Evolutionary conservation across 441 rosid species (phyloP).

Genomic region (Populus trichocarpa): DNA sequence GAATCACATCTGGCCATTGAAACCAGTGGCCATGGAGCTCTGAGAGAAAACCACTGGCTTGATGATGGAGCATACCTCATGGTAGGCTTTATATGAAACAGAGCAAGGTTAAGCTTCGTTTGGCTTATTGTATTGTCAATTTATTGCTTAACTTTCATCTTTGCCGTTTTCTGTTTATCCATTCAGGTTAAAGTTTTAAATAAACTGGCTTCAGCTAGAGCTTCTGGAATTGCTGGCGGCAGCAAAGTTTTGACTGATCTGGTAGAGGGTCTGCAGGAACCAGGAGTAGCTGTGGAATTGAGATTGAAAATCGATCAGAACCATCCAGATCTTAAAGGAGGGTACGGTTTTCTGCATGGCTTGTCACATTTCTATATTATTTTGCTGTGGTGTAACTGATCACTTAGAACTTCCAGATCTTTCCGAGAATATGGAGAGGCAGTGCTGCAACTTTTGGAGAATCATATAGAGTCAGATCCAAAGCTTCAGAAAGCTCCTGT

Average conservation of each 20-base stretch:
- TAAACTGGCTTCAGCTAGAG: slow-evolving; percentile 90
- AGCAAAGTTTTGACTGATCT: slow-evolving; percentile 87
- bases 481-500: slow-evolving; percentile 79
- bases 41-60: slow-evolving; percentile 94
- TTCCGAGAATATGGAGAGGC: slow-evolving; percentile 92
- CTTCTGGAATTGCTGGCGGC: slow-evolving; percentile 60
- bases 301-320: slow-evolving; percentile 80
- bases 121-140: not conserved
- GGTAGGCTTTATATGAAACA: slow-evolving; percentile 41
- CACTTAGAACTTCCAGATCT: slow-evolving; percentile 46
- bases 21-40: slow-evolving; percentile 99
- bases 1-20: slow-evolving; percentile 94
- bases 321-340: slow-evolving; percentile 90
- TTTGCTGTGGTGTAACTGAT: slow-evolving; percentile 15
- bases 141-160: not conserved
- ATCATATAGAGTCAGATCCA: slow-evolving; percentile 46
- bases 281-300: slow-evolving; percentile 70
- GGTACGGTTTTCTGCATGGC: slow-evolving; percentile 44
- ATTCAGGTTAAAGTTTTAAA: slow-evolving; percentile 86
- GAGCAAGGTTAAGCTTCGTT: not conserved
- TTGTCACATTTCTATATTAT: slow-evolving; percentile 1
- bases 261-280: slow-evolving; percentile 78
- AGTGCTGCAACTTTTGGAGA: slow-evolving; percentile 67
- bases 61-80: slow-evolving; percentile 99
- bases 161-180: not conserved